Base-by-base conservation (phyloP, 495 filamentous ascomycete genomes). In the Neurospora tetrasperma region DNA sequence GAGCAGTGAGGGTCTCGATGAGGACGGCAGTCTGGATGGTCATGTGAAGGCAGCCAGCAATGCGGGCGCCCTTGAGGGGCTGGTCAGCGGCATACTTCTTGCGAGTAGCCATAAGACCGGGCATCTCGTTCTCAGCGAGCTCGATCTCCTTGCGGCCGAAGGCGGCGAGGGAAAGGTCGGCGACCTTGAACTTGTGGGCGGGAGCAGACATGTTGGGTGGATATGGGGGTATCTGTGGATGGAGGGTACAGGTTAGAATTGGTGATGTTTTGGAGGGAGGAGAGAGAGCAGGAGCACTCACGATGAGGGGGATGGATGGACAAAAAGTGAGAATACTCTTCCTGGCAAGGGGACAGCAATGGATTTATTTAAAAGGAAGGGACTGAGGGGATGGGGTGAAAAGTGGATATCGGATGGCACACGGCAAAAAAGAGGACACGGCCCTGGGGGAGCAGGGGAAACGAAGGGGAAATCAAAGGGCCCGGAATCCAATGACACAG, bases 81-180 rank as follows among this genome's bases (percentile, higher is more conserved):
- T 98, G 96, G 83, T 97, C 96, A 68, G 83, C 80, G 78, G 91
- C 92, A 81, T 99, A 99, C 87, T 97, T 97, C 76, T 81, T 78
- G 82, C 96, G 91, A 80, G 95, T 98, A 78, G 92, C 89, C 93
- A 99, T 97, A 75, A 99, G 89, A 88, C 96, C 95, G 70, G 93
- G 92, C 93, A 97, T 97, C 87, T 97, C 96, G 88, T 97, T 94
- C 89, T 99, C 95, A 73, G 96, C 95, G 77, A 99, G 88, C 84
- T 97, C 94, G 80, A 99, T 98, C 89, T 99, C 96, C 82, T 95
- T 94, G 86, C 96, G 96, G 84, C 96, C 96, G 82, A 99, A 99
- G 83, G 96, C 96, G 80, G 96, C 95, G 81, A 98, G 90, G 81
- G 91, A 93, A 84, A 99, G 92, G 88, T 99, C 96, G 79, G 95